Conservation (phyloP, 2,329 filamentous ascomycete genomes). For the Onygena corvina region DNA sequence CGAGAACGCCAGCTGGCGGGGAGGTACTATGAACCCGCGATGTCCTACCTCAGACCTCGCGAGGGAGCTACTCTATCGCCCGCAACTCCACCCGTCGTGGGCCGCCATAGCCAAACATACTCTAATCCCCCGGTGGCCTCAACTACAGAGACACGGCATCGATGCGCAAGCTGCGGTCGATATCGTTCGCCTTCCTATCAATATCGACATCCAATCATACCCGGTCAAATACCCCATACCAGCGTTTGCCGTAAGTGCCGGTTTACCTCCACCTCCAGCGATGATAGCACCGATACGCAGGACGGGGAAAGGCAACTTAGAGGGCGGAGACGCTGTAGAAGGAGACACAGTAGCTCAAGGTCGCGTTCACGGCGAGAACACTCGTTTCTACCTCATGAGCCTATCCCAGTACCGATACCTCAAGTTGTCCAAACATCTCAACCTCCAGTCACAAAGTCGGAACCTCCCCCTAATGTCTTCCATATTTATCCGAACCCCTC, state of each 20-base stretch:
- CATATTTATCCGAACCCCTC: background rate
- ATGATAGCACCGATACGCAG: constrained; percentile 7
- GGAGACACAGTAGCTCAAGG: background rate
- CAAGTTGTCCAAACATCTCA: background rate
- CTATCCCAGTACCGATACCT: background rate
- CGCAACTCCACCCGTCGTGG: background rate
- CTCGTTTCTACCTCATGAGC: background rate
- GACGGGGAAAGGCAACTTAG: background rate
- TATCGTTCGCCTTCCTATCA: constrained; percentile 13
- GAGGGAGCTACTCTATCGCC: background rate
- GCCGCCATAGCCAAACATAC: background rate
- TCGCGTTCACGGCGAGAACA: background rate
- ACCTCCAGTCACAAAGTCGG: background rate
- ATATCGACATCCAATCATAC: constrained; percentile 8
- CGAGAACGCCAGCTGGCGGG: background rate
- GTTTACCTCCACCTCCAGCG: constrained; percentile 9
- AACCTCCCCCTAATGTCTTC: background rate
- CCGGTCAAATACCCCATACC: constrained; percentile 1
- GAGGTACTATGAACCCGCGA: background rate
- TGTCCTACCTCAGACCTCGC: background rate
- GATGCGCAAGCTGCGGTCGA: constrained; percentile 12
- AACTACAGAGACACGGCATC: constrained; percentile 10
- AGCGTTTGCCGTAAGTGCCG: constrained; percentile 12
- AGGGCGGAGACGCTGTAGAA: background rate
- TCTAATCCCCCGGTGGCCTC: background rate